Evolutionary conservation across 1,139 yeast genomes (phyloP), one percentile per base, ranked within the genome.

Genomic region (Torulaspora pretoriensis): DNA sequence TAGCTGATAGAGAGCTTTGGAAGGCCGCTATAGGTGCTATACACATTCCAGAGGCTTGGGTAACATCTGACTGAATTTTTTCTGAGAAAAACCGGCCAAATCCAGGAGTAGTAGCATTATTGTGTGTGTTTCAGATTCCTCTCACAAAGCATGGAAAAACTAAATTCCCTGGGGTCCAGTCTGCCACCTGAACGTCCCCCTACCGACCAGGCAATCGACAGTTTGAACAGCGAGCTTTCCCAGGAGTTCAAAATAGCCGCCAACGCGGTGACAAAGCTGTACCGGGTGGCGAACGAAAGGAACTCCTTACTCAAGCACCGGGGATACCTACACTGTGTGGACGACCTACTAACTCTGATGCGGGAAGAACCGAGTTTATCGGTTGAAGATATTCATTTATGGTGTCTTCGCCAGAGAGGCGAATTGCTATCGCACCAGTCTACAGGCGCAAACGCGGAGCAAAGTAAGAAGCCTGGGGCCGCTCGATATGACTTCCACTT

Each of bases 161-260:
- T 59, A 10, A 41, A 48, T 12, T 42, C 51, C 8, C 38, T 59
- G 32, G 61, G 53, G 27, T 45, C 53, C 4, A 54, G 60, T 42
- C 41, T 59, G 14, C 63, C 64, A 2, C 63, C 63, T 4, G 63
- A 59, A 36, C 60, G 57, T 33, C 56, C 62, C 2, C 63, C 63
- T 2, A 57, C 61, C 6, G 48, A 49, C 24, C 59, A 57, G 31
- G 55, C 56, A 2, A 51, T 60, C 7, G 56, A 54, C n/a, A 38
- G 49, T 3, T 45, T 60, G 24, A 53, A 50, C 30, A 45, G 45
- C 16, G 61, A 59, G 24, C 51, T 59, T 19, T 49, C 61, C 3
- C 59, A 54, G 32, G 63, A 59, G 36, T 60, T 60, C 49, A 59
- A 59, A 47, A 46, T 49, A 30, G 63, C 63, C 42, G 63, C 64